Evolutionary conservation across 768 basidiomycete genomes (phyloP).

Genomic region (Hebeloma cylindrosporum): DNA sequence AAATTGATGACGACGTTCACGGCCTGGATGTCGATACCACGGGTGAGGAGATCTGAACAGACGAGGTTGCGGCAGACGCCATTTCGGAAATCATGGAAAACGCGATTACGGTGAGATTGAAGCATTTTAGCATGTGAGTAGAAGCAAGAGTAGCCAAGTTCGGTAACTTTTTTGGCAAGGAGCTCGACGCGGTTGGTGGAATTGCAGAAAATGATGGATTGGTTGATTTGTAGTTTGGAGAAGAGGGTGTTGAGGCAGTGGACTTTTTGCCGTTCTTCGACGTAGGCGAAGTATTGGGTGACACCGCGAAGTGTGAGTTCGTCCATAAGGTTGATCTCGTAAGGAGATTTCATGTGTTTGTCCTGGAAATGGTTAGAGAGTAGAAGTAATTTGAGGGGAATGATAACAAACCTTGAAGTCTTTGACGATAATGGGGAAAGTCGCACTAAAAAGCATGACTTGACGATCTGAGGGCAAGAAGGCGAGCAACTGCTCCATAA

Average conservation of each 20-base stretch:
- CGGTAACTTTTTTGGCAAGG: conserved; percentile 98
- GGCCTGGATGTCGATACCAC: conserved; percentile 99
- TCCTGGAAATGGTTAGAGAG: conserved; percentile 49
- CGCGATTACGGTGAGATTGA: conserved; percentile 96
- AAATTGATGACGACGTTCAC: conserved; percentile 99
- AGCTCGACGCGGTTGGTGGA: conserved; percentile 99
- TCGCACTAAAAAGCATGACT: conserved; percentile 99
- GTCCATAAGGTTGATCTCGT: conserved; percentile 99
- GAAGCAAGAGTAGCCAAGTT: conserved; percentile 99
- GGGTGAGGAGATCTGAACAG: conserved; percentile 95
- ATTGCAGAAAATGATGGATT: conserved; percentile 99
- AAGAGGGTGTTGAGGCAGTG: conserved; percentile 99
- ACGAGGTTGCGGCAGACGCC: conserved; percentile 98
- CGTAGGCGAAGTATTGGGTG: conserved; percentile 99
- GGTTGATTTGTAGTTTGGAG: conserved; percentile 99
- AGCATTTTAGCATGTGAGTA: conserved; percentile 99
- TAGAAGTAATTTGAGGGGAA: not conserved
- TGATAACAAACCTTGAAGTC: conserved; percentile 82
- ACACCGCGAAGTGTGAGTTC: conserved; percentile 98
- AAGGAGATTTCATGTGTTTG: conserved; percentile 93
- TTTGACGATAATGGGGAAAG: conserved; percentile 98
- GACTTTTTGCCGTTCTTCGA: conserved; percentile 99
- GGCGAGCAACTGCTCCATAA: conserved; percentile 92
- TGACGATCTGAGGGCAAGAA: conserved; percentile 85
- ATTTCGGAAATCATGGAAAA: conserved; percentile 99